Percentiles rank a stretch among this genome's conserved stretches.
These are phyloP conservation scores for Cyclanthera cordifolia DNA, from an alignment of 306 rosid genomes.

Conservation along the genomic window DNA sequence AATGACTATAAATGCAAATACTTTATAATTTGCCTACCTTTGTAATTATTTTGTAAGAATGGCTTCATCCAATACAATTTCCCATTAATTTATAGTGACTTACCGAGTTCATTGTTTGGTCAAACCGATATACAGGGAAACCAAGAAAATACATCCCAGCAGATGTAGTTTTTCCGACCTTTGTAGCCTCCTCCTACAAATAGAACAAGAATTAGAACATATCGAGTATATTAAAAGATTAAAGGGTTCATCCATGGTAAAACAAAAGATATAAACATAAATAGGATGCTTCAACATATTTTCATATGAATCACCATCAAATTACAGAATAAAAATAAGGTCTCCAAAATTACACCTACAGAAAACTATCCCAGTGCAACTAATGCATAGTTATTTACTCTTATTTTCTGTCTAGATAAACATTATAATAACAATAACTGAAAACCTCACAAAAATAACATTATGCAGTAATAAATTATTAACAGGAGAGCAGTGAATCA, in stretches of 20 bases:
- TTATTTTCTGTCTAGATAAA: too few relatives aligned
- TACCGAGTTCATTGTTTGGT: conserved; percentile 69
- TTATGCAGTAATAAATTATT: background rate
- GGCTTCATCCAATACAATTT: too few relatives aligned
- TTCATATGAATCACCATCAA: background rate
- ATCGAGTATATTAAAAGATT: conserved; percentile 1
- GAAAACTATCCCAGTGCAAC: background rate
- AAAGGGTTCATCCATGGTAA: background rate
- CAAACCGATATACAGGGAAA: conserved; percentile 89
- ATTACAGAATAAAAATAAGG: background rate
- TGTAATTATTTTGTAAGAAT: too few relatives aligned
- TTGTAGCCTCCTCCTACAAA: conserved; percentile 79
- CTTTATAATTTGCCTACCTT: too few relatives aligned
- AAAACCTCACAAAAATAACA: background rate
- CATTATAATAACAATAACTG: too few relatives aligned
- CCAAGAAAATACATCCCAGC: conserved; percentile 99
- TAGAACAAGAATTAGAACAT: conserved; percentile 20
- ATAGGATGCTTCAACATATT: background rate
- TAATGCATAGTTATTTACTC: too few relatives aligned
- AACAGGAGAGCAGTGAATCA: background rate
- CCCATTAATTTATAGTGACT: conserved; percentile 25
- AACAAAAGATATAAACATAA: background rate
- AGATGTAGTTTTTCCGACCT: conserved; percentile 73
- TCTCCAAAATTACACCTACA: background rate
- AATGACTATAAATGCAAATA: too few relatives aligned